phyloP scores from a whole-genome alignment of 352 stramenopile genomes.

The Globisporangium megalacanthum region DNA sequence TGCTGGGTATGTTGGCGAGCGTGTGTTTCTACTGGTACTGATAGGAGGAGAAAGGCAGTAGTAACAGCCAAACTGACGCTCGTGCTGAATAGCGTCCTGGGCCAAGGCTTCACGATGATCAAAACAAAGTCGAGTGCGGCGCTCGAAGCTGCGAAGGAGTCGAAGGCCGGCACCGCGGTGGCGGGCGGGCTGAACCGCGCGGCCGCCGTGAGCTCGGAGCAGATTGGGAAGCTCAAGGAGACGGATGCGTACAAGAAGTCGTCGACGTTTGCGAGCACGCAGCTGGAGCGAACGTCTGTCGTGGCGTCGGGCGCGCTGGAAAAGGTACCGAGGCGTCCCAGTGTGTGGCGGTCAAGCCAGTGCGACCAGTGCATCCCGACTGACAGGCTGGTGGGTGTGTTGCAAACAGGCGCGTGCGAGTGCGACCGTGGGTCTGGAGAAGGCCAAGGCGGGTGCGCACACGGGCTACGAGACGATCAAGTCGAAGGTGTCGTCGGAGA shows the following conservation, averaged over 20 bases:
- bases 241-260: conserved; percentile 85
- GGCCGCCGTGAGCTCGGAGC: conserved; percentile 57
- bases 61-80: not conserved
- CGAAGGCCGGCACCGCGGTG: conserved; percentile 66
- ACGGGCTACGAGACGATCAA: conserved; percentile 73
- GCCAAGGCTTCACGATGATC: conserved; percentile 56
- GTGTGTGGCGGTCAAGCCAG: not conserved
- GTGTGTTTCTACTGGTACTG: not conserved
- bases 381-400: not conserved
- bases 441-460: conserved; percentile 69
- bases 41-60: not conserved
- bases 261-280: conserved; percentile 45
- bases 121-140: conserved; percentile 72
- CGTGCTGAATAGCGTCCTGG: conserved; percentile 40
- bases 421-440: conserved; percentile 63
- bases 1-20: conserved; percentile 41
- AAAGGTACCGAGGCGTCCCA: conserved; percentile 37
- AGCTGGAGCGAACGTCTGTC: conserved; percentile 54
- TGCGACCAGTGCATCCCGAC: too few species aligned
- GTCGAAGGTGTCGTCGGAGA: conserved; percentile 55
- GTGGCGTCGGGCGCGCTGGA: conserved; percentile 65
- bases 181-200: conserved; percentile 57
- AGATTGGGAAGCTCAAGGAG: conserved; percentile 78
- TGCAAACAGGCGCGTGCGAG: conserved; percentile 42
- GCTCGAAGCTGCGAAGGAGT: conserved; percentile 72